Evolutionary conservation across 352 stramenopile species (phyloP).

Genomic region (Phytopythium sindhum): DNA sequence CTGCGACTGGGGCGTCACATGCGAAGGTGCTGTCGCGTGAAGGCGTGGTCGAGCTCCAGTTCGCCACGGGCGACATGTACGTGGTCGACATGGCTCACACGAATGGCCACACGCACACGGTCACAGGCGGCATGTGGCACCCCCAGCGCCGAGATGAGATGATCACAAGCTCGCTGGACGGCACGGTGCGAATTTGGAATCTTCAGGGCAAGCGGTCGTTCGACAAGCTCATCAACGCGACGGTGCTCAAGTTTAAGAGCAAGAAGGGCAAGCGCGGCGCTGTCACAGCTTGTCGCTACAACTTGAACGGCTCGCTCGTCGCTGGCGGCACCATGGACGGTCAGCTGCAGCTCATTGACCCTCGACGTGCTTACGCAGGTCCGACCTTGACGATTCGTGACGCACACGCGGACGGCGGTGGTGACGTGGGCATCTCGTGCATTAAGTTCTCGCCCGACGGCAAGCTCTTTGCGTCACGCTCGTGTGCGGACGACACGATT

Average conservation of each 20-base stretch:
- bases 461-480: conserved; percentile 59
- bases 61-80: conserved; percentile 85
- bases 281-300: conserved; percentile 77
- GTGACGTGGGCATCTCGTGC: conserved; percentile 66
- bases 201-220: conserved; percentile 67
- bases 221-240: conserved; percentile 78
- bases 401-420: conserved; percentile 65
- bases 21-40: conserved; percentile 76
- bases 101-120: conserved; percentile 74
- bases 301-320: conserved; percentile 53
- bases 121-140: conserved; percentile 71
- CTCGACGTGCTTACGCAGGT: conserved; percentile 65
- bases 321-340: conserved; percentile 74
- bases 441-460: conserved; percentile 74
- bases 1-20: conserved; percentile 66
- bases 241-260: conserved; percentile 81
- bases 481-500: conserved; percentile 70
- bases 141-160: conserved; percentile 64
- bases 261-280: conserved; percentile 63
- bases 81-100: conserved; percentile 85
- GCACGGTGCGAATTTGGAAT: conserved; percentile 75
- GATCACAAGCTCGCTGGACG: conserved; percentile 79
- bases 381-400: conserved; percentile 57
- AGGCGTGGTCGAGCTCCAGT: conserved; percentile 76
- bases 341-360: conserved; percentile 74